These are phyloP conservation scores for Paramecium biaurelia DNA, from an alignment of 73 alveolate genomes.

Conservation along the genomic window DNA sequence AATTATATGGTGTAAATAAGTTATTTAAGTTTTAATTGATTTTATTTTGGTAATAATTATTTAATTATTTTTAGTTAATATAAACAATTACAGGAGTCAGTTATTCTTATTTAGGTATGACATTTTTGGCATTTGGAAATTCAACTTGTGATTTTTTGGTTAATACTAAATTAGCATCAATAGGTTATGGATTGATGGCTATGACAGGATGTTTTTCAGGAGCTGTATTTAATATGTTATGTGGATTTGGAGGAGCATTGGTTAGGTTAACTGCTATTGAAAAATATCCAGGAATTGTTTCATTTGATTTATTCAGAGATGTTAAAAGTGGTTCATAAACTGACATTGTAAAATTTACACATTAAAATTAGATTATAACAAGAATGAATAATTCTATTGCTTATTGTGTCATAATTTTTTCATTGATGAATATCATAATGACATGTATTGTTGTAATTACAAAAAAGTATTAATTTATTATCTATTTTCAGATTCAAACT, in stretches of 20 bases:
- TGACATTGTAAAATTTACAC: background rate
- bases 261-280: conserved; percentile 30
- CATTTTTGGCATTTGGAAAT: conserved; percentile 61
- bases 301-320: conserved; percentile 16
- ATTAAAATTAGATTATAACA: background rate
- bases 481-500: background rate
- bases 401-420: background rate
- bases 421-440: conserved; percentile 34
- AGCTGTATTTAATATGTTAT: conserved; percentile 5
- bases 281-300: background rate
- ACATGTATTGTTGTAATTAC: background rate
- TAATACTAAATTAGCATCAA: conserved; percentile 47
- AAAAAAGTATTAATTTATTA: background rate
- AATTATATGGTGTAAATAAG: conserved; percentile 38
- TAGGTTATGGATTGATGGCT: conserved; percentile 66
- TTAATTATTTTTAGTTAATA: background rate
- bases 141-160: conserved; percentile 56
- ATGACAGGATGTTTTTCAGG: conserved; percentile 63
- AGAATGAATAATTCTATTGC: conserved; percentile 53
- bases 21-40: conserved; percentile 2
- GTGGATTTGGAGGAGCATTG: conserved; percentile 62
- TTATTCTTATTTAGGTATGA: conserved; percentile 56
- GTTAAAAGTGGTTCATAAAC: background rate
- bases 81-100: conserved; percentile 40
- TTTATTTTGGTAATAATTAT: background rate